These are phyloP conservation scores for Infundibulicybe gibba DNA, from an alignment of 768 basidiomycete species.

Conservation along the genomic window DNA sequence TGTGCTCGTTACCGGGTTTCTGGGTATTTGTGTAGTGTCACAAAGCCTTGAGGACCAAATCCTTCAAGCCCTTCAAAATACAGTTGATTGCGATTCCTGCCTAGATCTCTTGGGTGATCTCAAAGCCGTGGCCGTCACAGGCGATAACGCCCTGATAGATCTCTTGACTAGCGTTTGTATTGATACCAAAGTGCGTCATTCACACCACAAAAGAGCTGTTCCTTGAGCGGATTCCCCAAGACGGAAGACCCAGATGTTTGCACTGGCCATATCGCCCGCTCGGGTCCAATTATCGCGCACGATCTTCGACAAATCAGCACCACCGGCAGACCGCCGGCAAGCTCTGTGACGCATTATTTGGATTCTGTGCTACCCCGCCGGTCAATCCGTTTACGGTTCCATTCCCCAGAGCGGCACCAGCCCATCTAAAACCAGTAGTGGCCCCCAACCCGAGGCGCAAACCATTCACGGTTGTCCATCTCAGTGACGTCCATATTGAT, in stretches of 20 bases:
- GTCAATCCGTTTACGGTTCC: constrained; percentile 41
- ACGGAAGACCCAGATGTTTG: constrained; percentile 58
- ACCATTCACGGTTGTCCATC: constrained; percentile 55
- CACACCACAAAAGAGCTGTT: neutral
- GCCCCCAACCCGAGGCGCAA: constrained; percentile 27
- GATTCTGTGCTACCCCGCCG: constrained; percentile 47
- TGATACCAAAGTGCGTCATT: neutral
- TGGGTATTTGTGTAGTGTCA: constrained; percentile 1
- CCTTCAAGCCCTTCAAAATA: constrained; percentile 37
- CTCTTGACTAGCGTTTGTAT: constrained; percentile 41
- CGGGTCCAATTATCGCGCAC: constrained; percentile 58
- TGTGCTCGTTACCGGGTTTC: too few species aligned
- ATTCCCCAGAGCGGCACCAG: constrained; percentile 39
- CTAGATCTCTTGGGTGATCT: constrained; percentile 46
- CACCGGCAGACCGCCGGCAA: constrained; percentile 46
- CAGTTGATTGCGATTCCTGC: constrained; percentile 48
- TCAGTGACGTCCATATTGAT: constrained; percentile 65
- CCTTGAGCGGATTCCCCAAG: constrained; percentile 18
- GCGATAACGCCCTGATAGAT: constrained; percentile 42
- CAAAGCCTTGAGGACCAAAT: constrained; percentile 36
- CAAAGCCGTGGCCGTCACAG: constrained; percentile 40
- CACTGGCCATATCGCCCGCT: constrained; percentile 41
- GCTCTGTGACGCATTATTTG: constrained; percentile 52
- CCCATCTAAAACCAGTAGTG: constrained; percentile 24
- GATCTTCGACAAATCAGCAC: constrained; percentile 46